These are phyloP conservation scores for Rhypophila decipiens DNA, from an alignment of 495 filamentous ascomycete species.

Conservation along the genomic window DNA sequence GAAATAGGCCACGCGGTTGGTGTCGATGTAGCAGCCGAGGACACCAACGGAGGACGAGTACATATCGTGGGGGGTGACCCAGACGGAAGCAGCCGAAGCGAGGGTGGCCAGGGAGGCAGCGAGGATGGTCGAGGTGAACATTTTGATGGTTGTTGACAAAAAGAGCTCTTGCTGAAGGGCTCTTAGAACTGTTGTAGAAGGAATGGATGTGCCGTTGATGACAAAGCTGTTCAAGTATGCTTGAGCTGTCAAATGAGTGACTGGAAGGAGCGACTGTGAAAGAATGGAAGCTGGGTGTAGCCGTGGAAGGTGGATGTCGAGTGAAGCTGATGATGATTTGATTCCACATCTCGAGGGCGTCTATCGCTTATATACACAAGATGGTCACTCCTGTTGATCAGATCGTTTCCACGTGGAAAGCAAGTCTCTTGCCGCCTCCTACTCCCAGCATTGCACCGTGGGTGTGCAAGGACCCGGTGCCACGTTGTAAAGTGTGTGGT, in stretches of 20 bases:
- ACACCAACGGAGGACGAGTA: conserved; percentile 37
- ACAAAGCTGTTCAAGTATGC: too few species aligned
- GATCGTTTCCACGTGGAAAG: neutral
- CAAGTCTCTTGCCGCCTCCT: neutral
- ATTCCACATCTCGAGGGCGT: neutral
- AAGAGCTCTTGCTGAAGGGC: neutral
- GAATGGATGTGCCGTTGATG: neutral
- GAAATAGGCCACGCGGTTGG: conserved; percentile 38
- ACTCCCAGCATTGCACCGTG: neutral
- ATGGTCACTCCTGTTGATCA: neutral
- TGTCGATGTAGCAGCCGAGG: conserved; percentile 38
- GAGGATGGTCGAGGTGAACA: neutral
- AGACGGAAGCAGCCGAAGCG: neutral
- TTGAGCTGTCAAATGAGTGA: neutral
- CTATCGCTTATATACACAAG: neutral
- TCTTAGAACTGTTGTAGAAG: neutral
- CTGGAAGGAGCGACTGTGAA: neutral
- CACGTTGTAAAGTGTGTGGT: neutral
- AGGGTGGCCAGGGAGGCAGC: neutral
- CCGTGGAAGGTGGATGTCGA: neutral
- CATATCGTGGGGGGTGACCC: conserved; percentile 30
- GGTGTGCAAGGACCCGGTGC: neutral
- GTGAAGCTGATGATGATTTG: neutral
- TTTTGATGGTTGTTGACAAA: neutral
- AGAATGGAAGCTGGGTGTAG: neutral